Percentiles rank a stretch among this genome's conserved stretches.
Evolutionary conservation across 2,329 filamentous ascomycete genomes (phyloP).

Genomic region (Chaetomium sp.): DNA sequence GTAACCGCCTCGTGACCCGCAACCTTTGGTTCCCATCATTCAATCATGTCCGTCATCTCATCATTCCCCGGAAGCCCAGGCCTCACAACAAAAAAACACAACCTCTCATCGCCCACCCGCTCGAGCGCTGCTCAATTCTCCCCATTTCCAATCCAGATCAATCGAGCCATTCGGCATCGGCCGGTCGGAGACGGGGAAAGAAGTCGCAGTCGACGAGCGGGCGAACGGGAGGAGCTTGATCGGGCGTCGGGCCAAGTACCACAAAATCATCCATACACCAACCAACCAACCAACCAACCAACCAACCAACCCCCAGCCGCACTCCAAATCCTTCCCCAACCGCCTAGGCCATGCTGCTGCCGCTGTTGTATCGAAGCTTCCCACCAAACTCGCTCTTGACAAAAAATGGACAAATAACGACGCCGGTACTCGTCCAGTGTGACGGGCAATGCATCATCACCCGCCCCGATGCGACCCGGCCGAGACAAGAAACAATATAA

Average conservation of each 20-base stretch:
- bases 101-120: no score
- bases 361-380: constrained; percentile 5
- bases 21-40: background rate
- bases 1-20: background rate
- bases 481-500: background rate
- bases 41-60: constrained; percentile 14
- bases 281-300: no score
- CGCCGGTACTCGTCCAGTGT: no score
- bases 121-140: no score
- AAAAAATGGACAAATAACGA: no score
- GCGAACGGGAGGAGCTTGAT: background rate
- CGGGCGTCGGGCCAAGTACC: no score
- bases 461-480: background rate
- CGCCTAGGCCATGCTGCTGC: constrained; percentile 4
- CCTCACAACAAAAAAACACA: no score
- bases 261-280: no score
- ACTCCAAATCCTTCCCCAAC: background rate
- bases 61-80: background rate
- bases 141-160: no score
- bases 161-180: no score
- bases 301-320: no score
- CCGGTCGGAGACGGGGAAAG: background rate
- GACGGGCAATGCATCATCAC: no score
- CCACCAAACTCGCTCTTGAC: background rate
- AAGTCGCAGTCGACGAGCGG: background rate